Evolutionary conservation across 805 yeast genomes (phyloP).

Genomic region (Dipodascopsis uninucleata): DNA sequence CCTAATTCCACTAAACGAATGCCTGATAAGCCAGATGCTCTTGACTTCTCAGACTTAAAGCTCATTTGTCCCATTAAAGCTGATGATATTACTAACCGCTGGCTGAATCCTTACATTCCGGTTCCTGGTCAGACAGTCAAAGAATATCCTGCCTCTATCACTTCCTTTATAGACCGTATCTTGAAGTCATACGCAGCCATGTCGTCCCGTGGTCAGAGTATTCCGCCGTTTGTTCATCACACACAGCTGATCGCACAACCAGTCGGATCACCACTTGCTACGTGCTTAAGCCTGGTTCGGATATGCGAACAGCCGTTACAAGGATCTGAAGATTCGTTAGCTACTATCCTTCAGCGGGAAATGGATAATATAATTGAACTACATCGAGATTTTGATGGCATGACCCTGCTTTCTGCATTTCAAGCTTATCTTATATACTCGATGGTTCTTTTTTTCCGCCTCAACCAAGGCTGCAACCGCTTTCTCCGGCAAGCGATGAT

Average conservation of each 20-base stretch:
- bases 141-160: not conserved
- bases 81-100: not conserved
- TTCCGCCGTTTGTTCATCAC: slow-evolving; percentile 4
- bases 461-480: not conserved
- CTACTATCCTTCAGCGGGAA: not conserved
- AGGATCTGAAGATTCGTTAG: not conserved
- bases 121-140: not conserved
- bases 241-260: not conserved
- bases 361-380: slow-evolving; percentile 1
- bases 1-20: too few species aligned
- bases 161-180: not conserved
- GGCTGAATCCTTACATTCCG: slow-evolving; percentile 1
- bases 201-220: not conserved
- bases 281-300: slow-evolving; percentile 2
- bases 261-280: slow-evolving; percentile 1
- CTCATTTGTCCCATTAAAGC: not conserved
- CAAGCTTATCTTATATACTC: slow-evolving; percentile 4
- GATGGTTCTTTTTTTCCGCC: not conserved
- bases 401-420: slow-evolving; percentile 3
- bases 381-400: not conserved
- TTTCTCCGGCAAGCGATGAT: not conserved
- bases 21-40: too few species aligned
- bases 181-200: slow-evolving; percentile 3
- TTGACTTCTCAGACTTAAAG: not conserved
- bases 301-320: slow-evolving; percentile 1